Percentiles rank a stretch among this genome's conserved stretches.
These are phyloP conservation scores for Rhodotorula sp. DNA, from an alignment of 1,284 basidiomycete species.

Conservation along the genomic window DNA sequence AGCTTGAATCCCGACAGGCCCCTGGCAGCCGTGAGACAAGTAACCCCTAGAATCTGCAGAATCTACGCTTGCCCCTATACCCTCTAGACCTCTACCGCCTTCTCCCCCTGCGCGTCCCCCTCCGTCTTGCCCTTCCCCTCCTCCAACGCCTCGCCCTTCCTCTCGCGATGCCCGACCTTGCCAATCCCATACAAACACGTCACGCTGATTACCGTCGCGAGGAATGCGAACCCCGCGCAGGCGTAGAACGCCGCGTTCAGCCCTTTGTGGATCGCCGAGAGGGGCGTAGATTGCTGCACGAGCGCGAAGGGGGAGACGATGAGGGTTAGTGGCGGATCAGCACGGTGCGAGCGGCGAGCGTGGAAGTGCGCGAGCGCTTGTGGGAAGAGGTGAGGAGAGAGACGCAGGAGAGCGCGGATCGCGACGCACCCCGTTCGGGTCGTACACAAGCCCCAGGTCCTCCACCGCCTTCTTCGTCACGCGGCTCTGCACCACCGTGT, in stretches of 20 bases:
- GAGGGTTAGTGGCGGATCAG: not conserved
- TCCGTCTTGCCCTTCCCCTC: too few species aligned
- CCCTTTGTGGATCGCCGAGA: not conserved
- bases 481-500: conserved; percentile 26
- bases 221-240: conserved; percentile 23
- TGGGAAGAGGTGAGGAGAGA: not conserved
- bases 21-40: too few species aligned
- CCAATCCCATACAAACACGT: conserved; percentile 17
- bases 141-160: not conserved
- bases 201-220: conserved; percentile 6
- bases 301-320: not conserved
- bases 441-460: conserved; percentile 11
- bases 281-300: not conserved
- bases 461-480: conserved; percentile 14
- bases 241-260: conserved; percentile 26
- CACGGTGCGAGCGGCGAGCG: too few species aligned
- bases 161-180: conserved; percentile 12
- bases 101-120: too few species aligned
- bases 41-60: too few species aligned
- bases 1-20: too few species aligned
- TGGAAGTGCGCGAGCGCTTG: too few species aligned
- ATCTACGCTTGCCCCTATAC: too few species aligned
- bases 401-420: too few species aligned
- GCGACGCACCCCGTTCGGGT: conserved; percentile 16
- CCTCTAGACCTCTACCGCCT: too few species aligned